Conservation (phyloP, 2,329 filamentous ascomycete genomes). For the Botrytis pseudocinerea region DNA sequence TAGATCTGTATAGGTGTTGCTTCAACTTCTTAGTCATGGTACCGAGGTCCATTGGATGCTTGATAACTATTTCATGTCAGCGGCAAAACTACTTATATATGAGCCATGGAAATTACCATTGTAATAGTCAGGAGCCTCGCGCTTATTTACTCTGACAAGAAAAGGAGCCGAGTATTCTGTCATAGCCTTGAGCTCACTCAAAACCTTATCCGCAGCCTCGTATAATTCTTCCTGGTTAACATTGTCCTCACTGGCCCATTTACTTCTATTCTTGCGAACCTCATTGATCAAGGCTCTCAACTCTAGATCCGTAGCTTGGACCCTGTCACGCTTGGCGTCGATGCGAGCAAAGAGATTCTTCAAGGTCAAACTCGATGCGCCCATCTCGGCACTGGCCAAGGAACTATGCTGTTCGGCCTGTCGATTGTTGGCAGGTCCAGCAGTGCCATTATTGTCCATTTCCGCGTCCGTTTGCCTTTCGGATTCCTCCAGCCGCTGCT, state of each 20-base stretch:
- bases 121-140: conserved; percentile 95
- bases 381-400: conserved; percentile 89
- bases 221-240: conserved; percentile 98
- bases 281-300: conserved; percentile 92
- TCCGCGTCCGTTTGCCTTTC: conserved; percentile 96
- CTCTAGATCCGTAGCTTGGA: conserved; percentile 90
- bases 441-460: conserved; percentile 69
- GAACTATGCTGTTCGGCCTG: conserved; percentile 75
- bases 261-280: conserved; percentile 95
- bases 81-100: neutral
- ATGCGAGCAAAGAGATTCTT: conserved; percentile 97
- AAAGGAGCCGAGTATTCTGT: conserved; percentile 98
- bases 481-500: conserved; percentile 93
- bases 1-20: conserved; percentile 75
- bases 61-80: conserved; percentile 71
- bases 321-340: conserved; percentile 86
- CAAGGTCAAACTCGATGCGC: conserved; percentile 90
- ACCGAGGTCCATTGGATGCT: conserved; percentile 96
- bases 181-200: conserved; percentile 95
- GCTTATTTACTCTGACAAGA: conserved; percentile 89
- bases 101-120: conserved; percentile 60
- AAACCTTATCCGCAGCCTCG: conserved; percentile 92
- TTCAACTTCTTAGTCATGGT: conserved; percentile 98
- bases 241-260: conserved; percentile 98
- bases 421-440: conserved; percentile 51